Base-by-base conservation (phyloP, 2,329 filamentous ascomycete genomes). In the Aspergillus jensenii region DNA sequence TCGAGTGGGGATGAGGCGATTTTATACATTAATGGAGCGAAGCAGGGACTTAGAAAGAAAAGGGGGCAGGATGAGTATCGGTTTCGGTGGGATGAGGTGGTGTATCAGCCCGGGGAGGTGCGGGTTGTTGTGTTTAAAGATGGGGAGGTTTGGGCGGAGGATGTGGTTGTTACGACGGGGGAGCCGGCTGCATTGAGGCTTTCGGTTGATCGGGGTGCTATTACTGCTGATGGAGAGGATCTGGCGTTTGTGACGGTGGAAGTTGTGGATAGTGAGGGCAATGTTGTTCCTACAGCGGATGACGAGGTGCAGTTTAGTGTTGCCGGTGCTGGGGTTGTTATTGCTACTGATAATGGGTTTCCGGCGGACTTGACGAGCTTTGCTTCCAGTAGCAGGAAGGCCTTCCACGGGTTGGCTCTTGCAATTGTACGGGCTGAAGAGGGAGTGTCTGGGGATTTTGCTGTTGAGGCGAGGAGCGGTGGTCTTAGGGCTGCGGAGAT, bases 331-430 rank as follows among this genome's bases (percentile, higher is more conserved):
- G 55, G 48, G 15, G 21, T 52, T 19, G 31, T 57, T 17, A 19
- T 57, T 12, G 47, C 55, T 17, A 57, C 55, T 3, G 55, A 57
- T 25, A 57, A 57, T 41, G 55, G 55, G 8, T 52, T 52, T n/a
- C 49, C 39, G 3, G 31, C 55, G 5, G 55, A 57, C 21, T 52
- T 40, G 7, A 52, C 48, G 4, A 12, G 41, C 3, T 57, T 57
- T 12, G n/a, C 48, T n/a, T 52, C 48, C 0, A n/a, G 12, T 4
- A 31, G 47, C 4, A 25, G 55, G 9, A 52, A 52, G 35, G 55
- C 33, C 2, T 57, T 57, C 19, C 17, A 52, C 25, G 55, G 55
- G 14, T 19, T 52, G n/a, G 39, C 21, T 11, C 48, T 57, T n/a
- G 33, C 27, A 3, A 52, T 57, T 17, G 41, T 57, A 8, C 21